phyloP scores from a whole-genome alignment of 768 basidiomycete genomes.

The Tylopilus balloui region DNA sequence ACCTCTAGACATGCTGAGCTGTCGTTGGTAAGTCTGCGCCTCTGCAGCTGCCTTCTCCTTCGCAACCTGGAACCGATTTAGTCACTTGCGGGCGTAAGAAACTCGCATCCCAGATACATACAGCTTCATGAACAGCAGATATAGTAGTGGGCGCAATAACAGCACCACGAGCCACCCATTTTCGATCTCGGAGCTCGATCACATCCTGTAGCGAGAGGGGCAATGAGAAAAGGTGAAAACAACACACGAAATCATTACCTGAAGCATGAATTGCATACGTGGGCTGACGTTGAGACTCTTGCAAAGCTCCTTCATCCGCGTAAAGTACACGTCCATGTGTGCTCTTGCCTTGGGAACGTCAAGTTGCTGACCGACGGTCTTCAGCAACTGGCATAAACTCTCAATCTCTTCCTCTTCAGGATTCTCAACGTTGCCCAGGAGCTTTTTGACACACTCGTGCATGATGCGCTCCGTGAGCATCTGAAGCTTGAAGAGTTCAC shows the following conservation, averaged over 20 bases:
- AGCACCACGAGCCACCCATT: constrained; percentile 71
- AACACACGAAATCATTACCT: constrained; percentile 48
- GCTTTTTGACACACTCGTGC: constrained; percentile 97
- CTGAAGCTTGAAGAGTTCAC: constrained; percentile 97
- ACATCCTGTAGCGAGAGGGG: constrained; percentile 60
- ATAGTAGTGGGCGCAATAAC: constrained; percentile 82
- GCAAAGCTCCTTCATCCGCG: constrained; percentile 78
- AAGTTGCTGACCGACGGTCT: constrained; percentile 80
- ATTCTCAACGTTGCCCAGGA: constrained; percentile 87
- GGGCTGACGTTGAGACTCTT: constrained; percentile 73
- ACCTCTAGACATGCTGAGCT: constrained; percentile 79
- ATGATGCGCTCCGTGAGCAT: constrained; percentile 98
- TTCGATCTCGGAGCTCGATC: constrained; percentile 79
- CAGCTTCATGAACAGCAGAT: constrained; percentile 82
- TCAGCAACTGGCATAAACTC: constrained; percentile 87
- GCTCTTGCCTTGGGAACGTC: constrained; percentile 78
- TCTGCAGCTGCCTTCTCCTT: constrained; percentile 72
- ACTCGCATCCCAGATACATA: constrained; percentile 37
- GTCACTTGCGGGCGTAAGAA: neutral
- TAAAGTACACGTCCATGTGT: constrained; percentile 92
- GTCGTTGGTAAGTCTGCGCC: constrained; percentile 56
- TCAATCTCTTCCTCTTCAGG: constrained; percentile 99
- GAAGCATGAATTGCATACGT: constrained; percentile 93
- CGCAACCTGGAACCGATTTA: constrained; percentile 50
- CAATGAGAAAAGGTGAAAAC: neutral